These are phyloP conservation scores for Meyerozyma athensensis DNA, from an alignment of 1,139 yeast species.

Conservation along the genomic window DNA sequence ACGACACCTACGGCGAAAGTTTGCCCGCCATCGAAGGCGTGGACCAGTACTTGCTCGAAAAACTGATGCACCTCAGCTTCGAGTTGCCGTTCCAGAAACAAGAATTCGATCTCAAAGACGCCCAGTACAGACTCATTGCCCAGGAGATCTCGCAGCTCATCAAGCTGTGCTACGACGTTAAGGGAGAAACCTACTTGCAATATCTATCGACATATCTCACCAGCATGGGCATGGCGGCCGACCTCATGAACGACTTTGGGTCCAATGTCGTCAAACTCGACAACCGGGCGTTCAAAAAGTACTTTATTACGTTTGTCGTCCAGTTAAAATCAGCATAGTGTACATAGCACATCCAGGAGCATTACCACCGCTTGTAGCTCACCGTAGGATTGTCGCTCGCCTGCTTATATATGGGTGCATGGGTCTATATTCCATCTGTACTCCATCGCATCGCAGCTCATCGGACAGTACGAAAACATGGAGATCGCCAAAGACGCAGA, in stretches of 20 bases:
- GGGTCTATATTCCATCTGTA: background rate
- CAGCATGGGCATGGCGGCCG: conserved; percentile 56
- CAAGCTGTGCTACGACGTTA: conserved; percentile 50
- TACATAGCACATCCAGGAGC: conserved; percentile 5
- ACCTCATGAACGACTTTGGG: conserved; percentile 53
- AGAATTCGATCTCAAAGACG: conserved; percentile 66
- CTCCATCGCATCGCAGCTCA: conserved; percentile 1
- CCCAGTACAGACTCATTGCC: conserved; percentile 69
- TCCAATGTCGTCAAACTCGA: conserved; percentile 50
- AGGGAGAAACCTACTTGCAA: conserved; percentile 39
- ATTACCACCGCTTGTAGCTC: too few species aligned
- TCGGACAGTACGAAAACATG: background rate
- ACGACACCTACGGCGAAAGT: conserved; percentile 51
- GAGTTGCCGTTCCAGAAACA: conserved; percentile 74
- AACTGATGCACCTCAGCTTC: conserved; percentile 64
- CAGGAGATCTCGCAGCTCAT: conserved; percentile 72
- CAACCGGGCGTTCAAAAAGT: conserved; percentile 59
- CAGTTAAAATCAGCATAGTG: conserved; percentile 26
- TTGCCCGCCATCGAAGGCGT: conserved; percentile 63
- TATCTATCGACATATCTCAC: conserved; percentile 53
- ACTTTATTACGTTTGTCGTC: conserved; percentile 53
- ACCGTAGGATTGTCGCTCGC: too few species aligned
- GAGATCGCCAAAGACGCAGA: conserved; percentile 70
- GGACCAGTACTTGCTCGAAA: conserved; percentile 63
- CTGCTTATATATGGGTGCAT: background rate